Evolutionary conservation across 208 protist species (phyloP), one percentile per base, ranked within the genome.

Genomic region (Crithidia expoeki): DNA sequence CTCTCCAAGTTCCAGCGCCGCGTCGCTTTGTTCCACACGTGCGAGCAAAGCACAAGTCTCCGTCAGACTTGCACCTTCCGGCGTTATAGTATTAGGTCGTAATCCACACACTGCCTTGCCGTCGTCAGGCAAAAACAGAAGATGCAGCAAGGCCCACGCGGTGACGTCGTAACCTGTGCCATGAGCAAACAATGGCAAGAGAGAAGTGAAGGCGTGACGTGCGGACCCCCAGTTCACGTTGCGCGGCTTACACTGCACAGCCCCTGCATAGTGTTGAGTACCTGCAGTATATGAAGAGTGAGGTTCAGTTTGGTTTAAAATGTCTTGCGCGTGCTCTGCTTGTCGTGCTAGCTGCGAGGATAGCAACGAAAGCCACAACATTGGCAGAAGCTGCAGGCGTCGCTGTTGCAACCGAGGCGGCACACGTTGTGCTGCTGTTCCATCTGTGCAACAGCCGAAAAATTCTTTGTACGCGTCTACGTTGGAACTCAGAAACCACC

Each of bases 351-450:
- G 42, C 28, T 81, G 79, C 16, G 76, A 51, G n/a, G 38, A 44
- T 2, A 93, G 76, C 32, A 90, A 30, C 0, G 77, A 74, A 12
- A 91, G 63, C 87, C 90, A 95, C n/a, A 92, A 32, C 33, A 93
- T 63, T 17, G 86, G 86, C 34, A 95, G 65, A 12, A 93, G 72
- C 57, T 92, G 87, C 67, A 95, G 56, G 21, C 79, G 79, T 11
- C 90, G 85, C 63, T 86, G 76, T 70, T 92, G 89, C 17, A 77
- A 42, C 12, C 64, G 64, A 0, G 64, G 14, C 2, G 72, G 72
- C 21, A 71, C 71, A 23, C 27, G 1, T 17, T 7, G 19, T 32
- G 32, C 9, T 28, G 32, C 16, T 4, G 4, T 23, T 46, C 27
- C 50, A 27, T 10, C 25, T 44, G 27, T 21, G 0, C 30, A 30